Base-by-base conservation (phyloP, 148 eudicot species). In the Oxyria digyna region DNA sequence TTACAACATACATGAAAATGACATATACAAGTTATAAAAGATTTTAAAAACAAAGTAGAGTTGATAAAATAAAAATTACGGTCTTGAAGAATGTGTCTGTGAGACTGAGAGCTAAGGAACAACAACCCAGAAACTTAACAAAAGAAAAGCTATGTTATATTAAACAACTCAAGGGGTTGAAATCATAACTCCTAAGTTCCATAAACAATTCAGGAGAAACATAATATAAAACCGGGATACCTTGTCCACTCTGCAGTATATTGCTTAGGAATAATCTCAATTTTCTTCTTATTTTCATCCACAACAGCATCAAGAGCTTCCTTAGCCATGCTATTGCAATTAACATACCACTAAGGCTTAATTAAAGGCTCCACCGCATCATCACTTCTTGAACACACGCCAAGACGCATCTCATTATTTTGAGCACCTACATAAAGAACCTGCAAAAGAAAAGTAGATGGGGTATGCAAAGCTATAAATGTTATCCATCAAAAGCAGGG, bases 301-400 rank as follows among this genome's bases (percentile, higher is more conserved):
- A 77, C 45, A 46, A 91, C 97, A 77, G 96, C 97, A 78, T 88
- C 81, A 75, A 94, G 90, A 40, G 93, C 99, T 72, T 94, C 83
- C 76, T 86, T 85, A 4, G 91, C 97, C 89, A 91, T 85, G 49
- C 76, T 72, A 71, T 54, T 77, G 75, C 99, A 94, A 76, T 78
- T 85, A 57, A 94, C 99, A 73, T 85, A 94, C 99, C 99, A 91
- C 79, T 94, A 96, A 63, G 97, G 96, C 84, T 94, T 94, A 77
- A 94, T 88, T 72, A 91, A 72, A 18, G 99, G 97, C 75, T 94
- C 99, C 71, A 94, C 85, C 45, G 91, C 86, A 75, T 94, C 97
- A 80, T 84, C 85, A 76, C 79, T 94, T 75, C 99, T 81, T 67
- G 96, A 90, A 83, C 99, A 94, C 75, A 80, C 4, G 6, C 96